These are phyloP conservation scores for Termitomyces sp. DNA, from an alignment of 768 basidiomycete species.

Conservation along the genomic window DNA sequence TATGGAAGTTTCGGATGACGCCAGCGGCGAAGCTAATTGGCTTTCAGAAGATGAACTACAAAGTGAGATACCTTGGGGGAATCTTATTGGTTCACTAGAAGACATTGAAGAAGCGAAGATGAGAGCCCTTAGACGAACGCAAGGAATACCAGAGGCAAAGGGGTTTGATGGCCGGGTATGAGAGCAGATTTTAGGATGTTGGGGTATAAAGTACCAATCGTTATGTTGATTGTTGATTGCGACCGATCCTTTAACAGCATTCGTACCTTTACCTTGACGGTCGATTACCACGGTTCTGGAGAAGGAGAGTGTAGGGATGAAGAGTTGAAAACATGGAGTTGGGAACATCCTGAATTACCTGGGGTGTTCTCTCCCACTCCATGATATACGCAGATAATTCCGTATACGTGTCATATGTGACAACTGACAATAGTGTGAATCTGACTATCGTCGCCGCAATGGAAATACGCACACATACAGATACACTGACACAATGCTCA, in stretches of 20 bases:
- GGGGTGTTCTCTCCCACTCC: neutral
- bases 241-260: neutral
- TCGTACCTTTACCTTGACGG: neutral
- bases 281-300: slow-evolving; percentile 6
- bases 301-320: slow-evolving; percentile 1
- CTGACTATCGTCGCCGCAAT: neutral
- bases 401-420: slow-evolving; percentile 3
- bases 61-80: neutral
- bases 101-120: neutral
- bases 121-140: neutral
- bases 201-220: neutral
- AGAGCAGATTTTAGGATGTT: neutral
- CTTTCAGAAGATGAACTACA: neutral
- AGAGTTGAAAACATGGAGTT: slow-evolving; percentile 4
- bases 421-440: slow-evolving; percentile 10
- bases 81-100: neutral
- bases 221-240: neutral
- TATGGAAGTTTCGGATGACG: neutral
- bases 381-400: slow-evolving; percentile 5
- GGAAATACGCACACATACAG: neutral
- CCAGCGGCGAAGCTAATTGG: neutral
- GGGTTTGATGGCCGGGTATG: neutral
- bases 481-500: neutral
- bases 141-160: neutral
- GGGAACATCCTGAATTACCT: neutral